These are phyloP conservation scores for Xylaria palmicola DNA, from an alignment of 495 filamentous ascomycete species.

Conservation along the genomic window DNA sequence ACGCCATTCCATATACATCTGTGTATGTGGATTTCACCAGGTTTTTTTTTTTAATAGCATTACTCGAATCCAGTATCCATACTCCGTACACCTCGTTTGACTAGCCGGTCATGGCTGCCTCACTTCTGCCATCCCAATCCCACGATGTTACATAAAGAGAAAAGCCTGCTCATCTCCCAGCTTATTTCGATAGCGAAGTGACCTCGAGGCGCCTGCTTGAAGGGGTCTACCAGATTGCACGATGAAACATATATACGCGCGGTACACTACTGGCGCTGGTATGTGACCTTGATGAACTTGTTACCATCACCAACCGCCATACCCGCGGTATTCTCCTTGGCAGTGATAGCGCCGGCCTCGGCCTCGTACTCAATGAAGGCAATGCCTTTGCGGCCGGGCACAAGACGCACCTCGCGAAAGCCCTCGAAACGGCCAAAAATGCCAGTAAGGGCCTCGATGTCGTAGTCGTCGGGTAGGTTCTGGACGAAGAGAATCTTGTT, in stretches of 20 bases:
- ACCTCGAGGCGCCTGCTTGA: too few relatives aligned
- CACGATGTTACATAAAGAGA: too few relatives aligned
- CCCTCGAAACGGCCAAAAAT: constrained; percentile 91
- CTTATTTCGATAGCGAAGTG: too few relatives aligned
- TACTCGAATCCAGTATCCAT: too few relatives aligned
- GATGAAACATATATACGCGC: neutral
- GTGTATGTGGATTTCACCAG: too few relatives aligned
- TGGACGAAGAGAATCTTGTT: constrained; percentile 98
- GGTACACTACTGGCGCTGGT: constrained; percentile 29
- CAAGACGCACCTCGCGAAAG: constrained; percentile 87
- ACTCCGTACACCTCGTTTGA: too few relatives aligned
- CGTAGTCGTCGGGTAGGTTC: constrained; percentile 85
- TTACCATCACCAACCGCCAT: constrained; percentile 67
- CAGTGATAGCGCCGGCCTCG: constrained; percentile 84
- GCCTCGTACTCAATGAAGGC: constrained; percentile 96
- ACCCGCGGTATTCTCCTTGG: constrained; percentile 93
- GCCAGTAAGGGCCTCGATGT: constrained; percentile 71
- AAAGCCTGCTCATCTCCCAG: too few relatives aligned
- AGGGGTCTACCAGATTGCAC: too few relatives aligned
- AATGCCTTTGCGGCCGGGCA: constrained; percentile 84
- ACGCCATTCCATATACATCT: too few relatives aligned
- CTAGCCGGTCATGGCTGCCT: too few relatives aligned
- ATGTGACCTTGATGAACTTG: constrained; percentile 50
- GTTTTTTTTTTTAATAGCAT: too few relatives aligned
- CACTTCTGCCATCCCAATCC: too few relatives aligned